Conservation (phyloP, 768 basidiomycete species). For the Amanita inopinata region DNA sequence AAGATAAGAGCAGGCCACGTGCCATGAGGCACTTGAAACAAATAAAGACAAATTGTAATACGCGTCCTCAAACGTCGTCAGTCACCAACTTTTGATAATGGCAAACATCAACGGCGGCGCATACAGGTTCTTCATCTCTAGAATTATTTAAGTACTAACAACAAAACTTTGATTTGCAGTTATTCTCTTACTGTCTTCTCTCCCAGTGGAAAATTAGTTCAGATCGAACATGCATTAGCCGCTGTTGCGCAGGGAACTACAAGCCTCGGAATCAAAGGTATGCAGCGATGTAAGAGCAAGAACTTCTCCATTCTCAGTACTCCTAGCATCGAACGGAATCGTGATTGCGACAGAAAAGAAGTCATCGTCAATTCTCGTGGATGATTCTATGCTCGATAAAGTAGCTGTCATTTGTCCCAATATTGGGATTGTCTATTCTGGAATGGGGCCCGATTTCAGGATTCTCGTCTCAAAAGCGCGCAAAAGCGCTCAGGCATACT, state of each 20-base stretch:
- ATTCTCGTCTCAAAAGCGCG: conserved; percentile 89
- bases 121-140: conserved; percentile 44
- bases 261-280: conserved; percentile 97
- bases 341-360: conserved; percentile 99
- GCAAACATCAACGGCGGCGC: conserved; percentile 77
- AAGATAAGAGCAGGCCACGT: too few relatives aligned
- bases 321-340: conserved; percentile 91
- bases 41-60: conserved; percentile 16
- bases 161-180: conserved; percentile 30
- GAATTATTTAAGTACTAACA: conserved; percentile 9
- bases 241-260: conserved; percentile 94
- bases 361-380: conserved; percentile 92
- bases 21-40: too few relatives aligned
- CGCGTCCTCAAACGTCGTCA: background rate
- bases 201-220: conserved; percentile 96
- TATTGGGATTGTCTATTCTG: conserved; percentile 98
- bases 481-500: conserved; percentile 97
- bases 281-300: conserved; percentile 9
- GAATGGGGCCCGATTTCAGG: conserved; percentile 99
- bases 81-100: conserved; percentile 32
- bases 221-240: conserved; percentile 99
- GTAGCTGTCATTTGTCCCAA: conserved; percentile 96
- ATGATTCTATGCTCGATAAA: conserved; percentile 97
- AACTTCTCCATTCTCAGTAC: conserved; percentile 2
- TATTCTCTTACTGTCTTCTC: conserved; percentile 99